Percentiles rank a stretch among this genome's conserved stretches.
These are phyloP conservation scores for Ceriops decandra DNA, from an alignment of 345 rosid genomes.

Conservation along the genomic window DNA sequence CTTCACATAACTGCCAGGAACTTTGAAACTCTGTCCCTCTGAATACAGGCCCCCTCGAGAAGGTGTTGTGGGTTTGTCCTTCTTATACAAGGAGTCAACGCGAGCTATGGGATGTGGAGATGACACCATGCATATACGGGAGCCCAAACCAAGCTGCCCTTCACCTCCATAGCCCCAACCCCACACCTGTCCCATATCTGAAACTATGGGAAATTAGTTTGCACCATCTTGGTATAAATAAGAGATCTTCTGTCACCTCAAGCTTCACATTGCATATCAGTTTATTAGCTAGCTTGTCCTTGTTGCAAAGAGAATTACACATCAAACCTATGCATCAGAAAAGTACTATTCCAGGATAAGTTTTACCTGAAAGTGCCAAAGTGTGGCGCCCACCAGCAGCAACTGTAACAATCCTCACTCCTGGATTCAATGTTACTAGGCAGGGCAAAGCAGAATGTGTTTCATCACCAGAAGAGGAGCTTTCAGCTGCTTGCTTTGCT, in stretches of 20 bases:
- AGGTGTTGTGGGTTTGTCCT: conserved; percentile 44
- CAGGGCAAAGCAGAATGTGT: conserved; percentile 82
- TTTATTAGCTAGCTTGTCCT: conserved; percentile 6
- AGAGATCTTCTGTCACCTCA: conserved; percentile 23
- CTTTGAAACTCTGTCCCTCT: conserved; percentile 53
- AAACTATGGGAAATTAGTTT: conserved; percentile 42
- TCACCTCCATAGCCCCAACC: conserved; percentile 99
- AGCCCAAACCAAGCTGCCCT: conserved; percentile 98
- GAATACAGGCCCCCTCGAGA: conserved; percentile 52
- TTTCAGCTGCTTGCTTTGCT: conserved; percentile 71
- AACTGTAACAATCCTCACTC: conserved; percentile 72
- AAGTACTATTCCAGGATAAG: conserved; percentile 6
- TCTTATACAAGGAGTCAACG: conserved; percentile 54
- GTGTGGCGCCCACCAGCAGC: conserved; percentile 99
- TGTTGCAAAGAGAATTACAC: conserved; percentile 10
- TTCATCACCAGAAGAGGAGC: conserved; percentile 64
- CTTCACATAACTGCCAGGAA: conserved; percentile 83
- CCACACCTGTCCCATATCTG: conserved; percentile 99
- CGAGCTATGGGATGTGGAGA: conserved; percentile 91
- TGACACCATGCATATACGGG: conserved; percentile 87
- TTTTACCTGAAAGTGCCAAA: conserved; percentile 82
- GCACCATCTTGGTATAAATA: conserved; percentile 23
- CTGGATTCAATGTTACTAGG: conserved; percentile 78
- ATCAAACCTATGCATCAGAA: conserved; percentile 7
- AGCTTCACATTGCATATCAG: conserved; percentile 13